Evolutionary conservation across 2,329 filamentous ascomycete genomes (phyloP), one percentile per base, ranked within the genome.

Genomic region (Lithohypha guttulata): DNA sequence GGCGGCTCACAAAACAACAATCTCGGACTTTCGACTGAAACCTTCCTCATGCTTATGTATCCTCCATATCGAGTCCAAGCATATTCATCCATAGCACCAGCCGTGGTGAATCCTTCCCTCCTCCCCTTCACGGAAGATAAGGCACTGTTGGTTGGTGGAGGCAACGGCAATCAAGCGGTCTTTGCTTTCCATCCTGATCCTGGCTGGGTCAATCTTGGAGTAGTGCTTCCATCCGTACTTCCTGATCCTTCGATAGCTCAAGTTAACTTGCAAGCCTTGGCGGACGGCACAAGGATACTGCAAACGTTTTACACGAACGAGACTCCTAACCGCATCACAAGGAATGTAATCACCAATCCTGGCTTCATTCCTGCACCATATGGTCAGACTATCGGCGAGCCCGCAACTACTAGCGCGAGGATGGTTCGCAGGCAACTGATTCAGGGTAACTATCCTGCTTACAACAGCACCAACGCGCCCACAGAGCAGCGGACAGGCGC

Each of bases 241-340:
- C 59, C 70, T 11, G 75, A 76, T 52, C 71, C 74, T 39, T 68
- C 69, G 2, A 63, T 69, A 2, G 67, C 79, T 33, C 74, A 79
- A 53, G 75, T 74, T 18, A 68, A 76, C 0, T 53, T 94, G 3
- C 61, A 93, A n/a, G 64, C 67, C 9, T 82, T 81, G 15, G 71
- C 76, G 28, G 84, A 94, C 56, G 77, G 73, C 19, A 87, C 81
- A 59, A 87, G 84, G 55, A 75, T 79, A 26, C 64, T 96, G 13
- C 77, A 86, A 51, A 76, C 78, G 8, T 94, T 91, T 51, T 77
- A 94, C 55, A 72, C 86, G 61, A 71, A 71, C 10, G 67, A 70
- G 7, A 76, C 79, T 0, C 87, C 89, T 2, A 93, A 93, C 55
- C 61, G 66, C 5, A 82, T 94, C 29, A 74, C 73, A 21, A 76